phyloP scores from a whole-genome alignment of 768 basidiomycete species.

The Russula sp. region DNA sequence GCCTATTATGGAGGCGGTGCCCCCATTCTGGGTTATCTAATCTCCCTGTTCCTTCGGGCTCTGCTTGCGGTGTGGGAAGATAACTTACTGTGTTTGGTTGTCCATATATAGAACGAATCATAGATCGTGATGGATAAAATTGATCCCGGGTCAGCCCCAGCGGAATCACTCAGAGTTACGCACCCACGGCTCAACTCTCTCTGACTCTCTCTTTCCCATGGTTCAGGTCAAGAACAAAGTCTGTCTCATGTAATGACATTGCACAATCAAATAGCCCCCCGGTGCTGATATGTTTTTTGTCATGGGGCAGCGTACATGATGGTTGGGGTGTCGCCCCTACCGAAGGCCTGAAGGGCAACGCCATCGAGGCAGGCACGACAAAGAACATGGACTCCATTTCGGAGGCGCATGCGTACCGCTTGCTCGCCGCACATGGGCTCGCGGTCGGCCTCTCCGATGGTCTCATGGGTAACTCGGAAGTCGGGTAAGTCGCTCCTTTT shows the following conservation, averaged over 20 bases:
- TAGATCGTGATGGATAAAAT: background rate
- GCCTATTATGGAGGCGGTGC: conserved; percentile 42
- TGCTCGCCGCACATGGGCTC: conserved; percentile 80
- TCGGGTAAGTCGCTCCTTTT: conserved; percentile 57
- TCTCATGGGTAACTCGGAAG: conserved; percentile 97
- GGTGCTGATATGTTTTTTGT: background rate
- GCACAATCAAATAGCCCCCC: background rate
- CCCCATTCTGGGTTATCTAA: conserved; percentile 32
- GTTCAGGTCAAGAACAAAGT: conserved; percentile 76
- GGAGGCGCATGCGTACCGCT: conserved; percentile 64
- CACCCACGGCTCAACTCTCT: background rate
- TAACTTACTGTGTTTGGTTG: too few species aligned
- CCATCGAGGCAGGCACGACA: conserved; percentile 79
- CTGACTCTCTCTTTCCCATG: conserved; percentile 28
- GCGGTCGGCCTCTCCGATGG: conserved; percentile 91
- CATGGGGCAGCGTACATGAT: conserved; percentile 71
- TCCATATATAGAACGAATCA: too few species aligned
- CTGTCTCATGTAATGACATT: conserved; percentile 65
- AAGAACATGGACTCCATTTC: conserved; percentile 87
- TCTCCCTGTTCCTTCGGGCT: conserved; percentile 28
- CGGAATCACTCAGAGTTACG: background rate
- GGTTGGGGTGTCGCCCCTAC: conserved; percentile 83
- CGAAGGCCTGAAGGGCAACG: conserved; percentile 75
- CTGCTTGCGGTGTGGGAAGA: conserved; percentile 12
- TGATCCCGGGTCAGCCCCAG: too few species aligned